phyloP scores from a whole-genome alignment of 352 stramenopile species.

The Globisporangium barbulae region DNA sequence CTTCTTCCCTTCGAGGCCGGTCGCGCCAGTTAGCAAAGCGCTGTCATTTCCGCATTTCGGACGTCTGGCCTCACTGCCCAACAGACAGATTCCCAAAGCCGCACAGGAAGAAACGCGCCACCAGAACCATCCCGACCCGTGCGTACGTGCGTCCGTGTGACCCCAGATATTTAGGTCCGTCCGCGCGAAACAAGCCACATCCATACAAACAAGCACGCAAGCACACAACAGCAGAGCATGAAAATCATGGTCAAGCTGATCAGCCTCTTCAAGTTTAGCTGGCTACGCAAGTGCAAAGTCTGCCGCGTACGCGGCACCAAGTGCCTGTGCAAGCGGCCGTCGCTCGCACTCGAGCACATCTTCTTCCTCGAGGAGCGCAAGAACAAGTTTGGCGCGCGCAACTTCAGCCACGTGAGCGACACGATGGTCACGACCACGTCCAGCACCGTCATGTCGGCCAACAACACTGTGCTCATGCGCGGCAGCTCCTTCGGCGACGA shows the following conservation, averaged over 20 bases:
- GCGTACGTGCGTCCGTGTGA: neutral
- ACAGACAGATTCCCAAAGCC: neutral
- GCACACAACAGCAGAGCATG: constrained; percentile 25
- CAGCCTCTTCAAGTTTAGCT: constrained; percentile 60
- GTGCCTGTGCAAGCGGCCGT: constrained; percentile 67
- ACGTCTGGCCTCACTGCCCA: neutral
- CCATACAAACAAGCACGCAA: neutral
- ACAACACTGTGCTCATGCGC: constrained; percentile 45
- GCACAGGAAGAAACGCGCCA: neutral
- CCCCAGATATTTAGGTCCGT: neutral
- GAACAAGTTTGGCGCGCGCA: constrained; percentile 72
- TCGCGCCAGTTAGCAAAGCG: neutral
- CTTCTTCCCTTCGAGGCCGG: neutral
- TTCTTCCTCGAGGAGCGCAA: constrained; percentile 82
- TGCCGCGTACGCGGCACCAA: constrained; percentile 61
- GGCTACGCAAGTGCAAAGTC: constrained; percentile 61
- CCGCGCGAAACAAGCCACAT: neutral
- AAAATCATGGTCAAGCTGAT: constrained; percentile 55
- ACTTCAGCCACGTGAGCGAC: constrained; percentile 80
- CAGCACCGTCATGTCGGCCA: constrained; percentile 18
- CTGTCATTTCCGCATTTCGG: neutral
- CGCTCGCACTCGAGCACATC: constrained; percentile 73
- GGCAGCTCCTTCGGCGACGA: constrained; percentile 30
- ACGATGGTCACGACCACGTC: constrained; percentile 39
- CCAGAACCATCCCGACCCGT: neutral